phyloP scores from a whole-genome alignment of 2,329 filamentous ascomycete genomes.

The Calonectria leucothoes region DNA sequence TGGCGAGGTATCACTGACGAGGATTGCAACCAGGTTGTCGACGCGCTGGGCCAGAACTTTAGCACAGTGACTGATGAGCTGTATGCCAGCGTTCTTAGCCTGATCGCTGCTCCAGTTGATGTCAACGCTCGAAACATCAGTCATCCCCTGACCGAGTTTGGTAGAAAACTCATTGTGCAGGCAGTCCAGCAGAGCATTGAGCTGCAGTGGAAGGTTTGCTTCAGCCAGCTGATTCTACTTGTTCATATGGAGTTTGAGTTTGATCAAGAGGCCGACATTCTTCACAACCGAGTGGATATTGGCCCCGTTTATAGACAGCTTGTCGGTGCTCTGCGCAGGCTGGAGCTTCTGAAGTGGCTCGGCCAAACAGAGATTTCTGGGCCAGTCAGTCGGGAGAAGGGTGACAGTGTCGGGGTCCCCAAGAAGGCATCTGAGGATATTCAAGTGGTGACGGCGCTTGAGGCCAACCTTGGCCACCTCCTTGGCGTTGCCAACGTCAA shows the following conservation, averaged over 20 bases:
- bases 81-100: constrained; percentile 62
- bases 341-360: constrained; percentile 81
- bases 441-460: constrained; percentile 67
- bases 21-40: constrained; percentile 77
- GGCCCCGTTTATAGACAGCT: constrained; percentile 77
- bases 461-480: constrained; percentile 71
- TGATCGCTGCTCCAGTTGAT: constrained; percentile 60
- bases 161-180: constrained; percentile 78
- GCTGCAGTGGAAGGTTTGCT: constrained; percentile 77
- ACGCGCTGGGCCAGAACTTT: constrained; percentile 74
- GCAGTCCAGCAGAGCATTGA: constrained; percentile 84
- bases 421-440: constrained; percentile 59
- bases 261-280: constrained; percentile 76
- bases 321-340: constrained; percentile 75
- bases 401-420: constrained; percentile 43
- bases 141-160: constrained; percentile 77
- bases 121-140: constrained; percentile 58
- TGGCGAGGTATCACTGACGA: constrained; percentile 85
- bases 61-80: constrained; percentile 67
- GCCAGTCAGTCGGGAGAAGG: constrained; percentile 55
- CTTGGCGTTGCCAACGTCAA: constrained; percentile 67
- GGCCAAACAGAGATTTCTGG: constrained; percentile 68
- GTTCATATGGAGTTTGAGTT: constrained; percentile 89
- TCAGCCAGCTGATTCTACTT: constrained; percentile 85
- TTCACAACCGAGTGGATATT: constrained; percentile 71